Base-by-base conservation (phyloP, 768 basidiomycete genomes). In the Gloeopeniophorella convolvens region DNA sequence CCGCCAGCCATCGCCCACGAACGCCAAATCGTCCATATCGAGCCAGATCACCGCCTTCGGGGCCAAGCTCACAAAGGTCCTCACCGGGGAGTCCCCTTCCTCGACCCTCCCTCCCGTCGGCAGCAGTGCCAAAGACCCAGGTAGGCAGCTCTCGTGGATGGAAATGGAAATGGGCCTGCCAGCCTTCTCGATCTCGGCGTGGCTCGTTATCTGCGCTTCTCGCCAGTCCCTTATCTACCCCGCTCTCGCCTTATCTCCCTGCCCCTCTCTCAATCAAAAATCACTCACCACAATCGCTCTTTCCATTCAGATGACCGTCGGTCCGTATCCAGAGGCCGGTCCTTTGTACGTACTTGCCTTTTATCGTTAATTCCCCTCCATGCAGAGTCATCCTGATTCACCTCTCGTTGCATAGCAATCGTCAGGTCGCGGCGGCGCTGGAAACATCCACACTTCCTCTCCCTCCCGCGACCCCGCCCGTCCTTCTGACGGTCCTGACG, bases 341-440 rank as follows among this genome's bases (percentile, higher is more conserved):
- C 41, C 6, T 32, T 23, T 16, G 32, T 20, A 18, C 26, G 35
- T 53, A 42, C n/a, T 1, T 39, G 16, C n/a, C 30, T 39, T 20
- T 26, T n/a, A 10, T 20, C 40, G 13, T 18, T 7, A 20, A 6
- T 21, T 21, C 8, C 16, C 27, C 1, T 15, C 4, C n/a, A 0
- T 12, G 5, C 37, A 2, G 5, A 7, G 16, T n/a, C 18, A 18
- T 13, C 16, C 7, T 35, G 21, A 45, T 30, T 42, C 28, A 46
- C 27, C 27, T 31, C n/a, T 13, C 3, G 12, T 11, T 7, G 11
- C 16, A n/a, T 33, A 55, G 50, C 44, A n/a, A 43, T 43, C 41
- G 10, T 39, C 51, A 12, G 54, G 45, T 24, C 51, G 51, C 18
- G 45, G 51, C 24, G 50, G 54, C 15, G 30, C 26, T 24, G 54